Percentiles rank a stretch among this genome's conserved stretches.
phyloP scores from a whole-genome alignment of 371 early-diverging fungal genomes.

The Haplosporangium sp. region DNA sequence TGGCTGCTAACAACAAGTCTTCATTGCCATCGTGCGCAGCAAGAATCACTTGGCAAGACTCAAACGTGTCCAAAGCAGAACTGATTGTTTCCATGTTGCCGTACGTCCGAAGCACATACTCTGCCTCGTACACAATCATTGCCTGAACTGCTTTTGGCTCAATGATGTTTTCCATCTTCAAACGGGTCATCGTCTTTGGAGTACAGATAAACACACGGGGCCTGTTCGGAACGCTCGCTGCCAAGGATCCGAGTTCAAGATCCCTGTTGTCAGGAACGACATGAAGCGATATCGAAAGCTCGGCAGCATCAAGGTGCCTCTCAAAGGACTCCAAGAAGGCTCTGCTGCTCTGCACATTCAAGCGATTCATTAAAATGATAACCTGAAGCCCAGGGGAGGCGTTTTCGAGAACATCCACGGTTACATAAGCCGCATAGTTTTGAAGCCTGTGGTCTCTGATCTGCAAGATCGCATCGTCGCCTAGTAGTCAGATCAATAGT shows the following conservation, averaged over 20 bases:
- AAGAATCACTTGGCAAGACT: constrained; percentile 30
- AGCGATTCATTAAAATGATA: constrained; percentile 30
- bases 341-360: constrained; percentile 22
- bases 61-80: neutral
- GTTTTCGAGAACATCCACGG: constrained; percentile 26
- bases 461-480: constrained; percentile 35
- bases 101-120: constrained; percentile 21
- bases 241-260: neutral
- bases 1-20: constrained; percentile 14
- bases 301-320: constrained; percentile 10
- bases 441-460: constrained; percentile 25
- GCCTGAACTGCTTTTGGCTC: constrained; percentile 5
- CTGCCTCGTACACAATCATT: constrained; percentile 44
- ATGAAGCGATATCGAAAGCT: constrained; percentile 4
- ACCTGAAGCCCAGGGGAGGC: constrained; percentile 17
- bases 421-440: constrained; percentile 10
- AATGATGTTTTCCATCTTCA: constrained; percentile 17
- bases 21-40: constrained; percentile 26
- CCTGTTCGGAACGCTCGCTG: neutral
- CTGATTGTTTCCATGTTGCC: constrained; percentile 7
- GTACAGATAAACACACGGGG: constrained; percentile 23
- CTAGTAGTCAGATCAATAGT: constrained; percentile 1
- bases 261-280: constrained; percentile 7
- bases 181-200: constrained; percentile 14
- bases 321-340: constrained; percentile 10